These are phyloP conservation scores for Ramalina intermedia DNA, from an alignment of 495 filamentous ascomycete species.

Conservation along the genomic window DNA sequence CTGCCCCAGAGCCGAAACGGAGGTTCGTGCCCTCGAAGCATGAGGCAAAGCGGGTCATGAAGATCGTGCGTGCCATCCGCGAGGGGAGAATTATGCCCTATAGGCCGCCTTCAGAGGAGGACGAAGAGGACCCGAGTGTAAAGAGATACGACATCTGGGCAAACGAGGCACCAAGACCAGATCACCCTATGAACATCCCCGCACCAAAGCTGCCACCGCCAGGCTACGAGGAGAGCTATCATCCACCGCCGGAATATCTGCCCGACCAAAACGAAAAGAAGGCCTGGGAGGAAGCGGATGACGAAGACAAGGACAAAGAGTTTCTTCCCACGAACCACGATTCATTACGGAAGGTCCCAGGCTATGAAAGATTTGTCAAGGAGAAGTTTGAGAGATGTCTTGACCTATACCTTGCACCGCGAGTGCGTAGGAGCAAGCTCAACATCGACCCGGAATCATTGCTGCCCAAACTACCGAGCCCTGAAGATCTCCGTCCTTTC, in stretches of 20 bases:
- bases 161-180: constrained; percentile 66
- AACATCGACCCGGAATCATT: constrained; percentile 93
- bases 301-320: constrained; percentile 80
- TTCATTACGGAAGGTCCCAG: constrained; percentile 79
- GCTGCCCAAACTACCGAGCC: constrained; percentile 86
- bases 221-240: constrained; percentile 88
- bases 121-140: constrained; percentile 52
- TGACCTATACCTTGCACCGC: constrained; percentile 87
- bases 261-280: constrained; percentile 73
- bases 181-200: constrained; percentile 89
- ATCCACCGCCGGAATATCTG: constrained; percentile 90
- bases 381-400: constrained; percentile 92
- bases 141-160: constrained; percentile 90
- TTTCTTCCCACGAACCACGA: constrained; percentile 71
- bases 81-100: constrained; percentile 91
- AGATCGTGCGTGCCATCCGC: constrained; percentile 87
- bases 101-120: constrained; percentile 60
- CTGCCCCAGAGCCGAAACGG: constrained; percentile 88
- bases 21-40: constrained; percentile 97
- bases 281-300: constrained; percentile 76
- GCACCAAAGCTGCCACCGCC: constrained; percentile 90
- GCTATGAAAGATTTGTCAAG: constrained; percentile 80
- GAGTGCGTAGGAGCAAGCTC: constrained; percentile 80
- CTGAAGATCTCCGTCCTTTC: constrained; percentile 86
- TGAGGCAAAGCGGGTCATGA: constrained; percentile 93